Percentiles rank a stretch among this genome's conserved stretches.
phyloP scores from a whole-genome alignment of 208 protist species.

The Leishmania tarentolae region DNA sequence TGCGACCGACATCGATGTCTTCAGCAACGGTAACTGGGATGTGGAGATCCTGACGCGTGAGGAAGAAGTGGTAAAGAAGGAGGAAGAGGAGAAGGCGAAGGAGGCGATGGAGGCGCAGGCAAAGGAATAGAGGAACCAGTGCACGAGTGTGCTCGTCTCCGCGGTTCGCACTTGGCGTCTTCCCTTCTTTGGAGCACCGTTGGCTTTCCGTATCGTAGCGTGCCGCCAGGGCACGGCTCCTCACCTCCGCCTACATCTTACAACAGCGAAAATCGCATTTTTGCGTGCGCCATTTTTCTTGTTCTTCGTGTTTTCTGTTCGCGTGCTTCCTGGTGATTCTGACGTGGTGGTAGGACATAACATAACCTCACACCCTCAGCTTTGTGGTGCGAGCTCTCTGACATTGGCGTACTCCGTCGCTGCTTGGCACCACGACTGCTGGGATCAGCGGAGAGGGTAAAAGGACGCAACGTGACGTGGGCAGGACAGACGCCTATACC shows the following conservation, averaged over 20 bases:
- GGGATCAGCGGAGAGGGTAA: neutral
- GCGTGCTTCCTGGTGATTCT: neutral
- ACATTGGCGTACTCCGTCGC: neutral
- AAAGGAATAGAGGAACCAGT: conserved; percentile 11
- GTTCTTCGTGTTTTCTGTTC: neutral
- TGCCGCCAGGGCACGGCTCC: neutral
- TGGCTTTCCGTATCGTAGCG: neutral
- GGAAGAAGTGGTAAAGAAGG: conserved; percentile 32
- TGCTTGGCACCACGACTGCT: neutral
- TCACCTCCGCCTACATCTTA: neutral
- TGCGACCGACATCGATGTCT: conserved; percentile 96
- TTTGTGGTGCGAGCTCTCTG: neutral
- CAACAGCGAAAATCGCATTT: no score
- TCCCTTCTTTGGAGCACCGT: neutral
- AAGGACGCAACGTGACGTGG: neutral
- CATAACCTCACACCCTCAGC: neutral
- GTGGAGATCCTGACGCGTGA: conserved; percentile 75
- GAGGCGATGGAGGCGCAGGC: conserved; percentile 5
- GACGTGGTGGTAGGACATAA: neutral
- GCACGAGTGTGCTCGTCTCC: no score
- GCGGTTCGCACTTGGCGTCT: neutral
- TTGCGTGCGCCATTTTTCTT: neutral
- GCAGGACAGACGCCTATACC: neutral
- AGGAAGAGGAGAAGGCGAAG: conserved; percentile 26
- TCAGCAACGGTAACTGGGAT: conserved; percentile 96